Conservation (phyloP, 495 filamentous ascomycete genomes). For the Hypoxylon cercidicola region DNA sequence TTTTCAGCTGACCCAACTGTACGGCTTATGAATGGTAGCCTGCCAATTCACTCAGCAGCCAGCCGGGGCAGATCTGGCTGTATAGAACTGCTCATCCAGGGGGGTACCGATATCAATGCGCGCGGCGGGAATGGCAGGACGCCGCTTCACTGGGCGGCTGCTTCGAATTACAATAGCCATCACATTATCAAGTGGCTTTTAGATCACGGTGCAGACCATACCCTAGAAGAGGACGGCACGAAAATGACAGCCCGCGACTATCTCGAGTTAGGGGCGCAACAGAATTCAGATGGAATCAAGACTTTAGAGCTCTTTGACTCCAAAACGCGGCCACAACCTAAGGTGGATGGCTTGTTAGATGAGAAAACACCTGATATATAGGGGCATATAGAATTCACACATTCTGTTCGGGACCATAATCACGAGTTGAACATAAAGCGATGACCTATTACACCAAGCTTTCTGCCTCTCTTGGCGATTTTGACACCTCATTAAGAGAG, state of each 20-base stretch:
- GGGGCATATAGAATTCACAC: neutral
- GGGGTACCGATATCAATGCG: neutral
- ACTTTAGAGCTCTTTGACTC: neutral
- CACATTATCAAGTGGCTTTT: neutral
- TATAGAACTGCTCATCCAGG: neutral
- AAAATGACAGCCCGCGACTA: conserved; percentile 5
- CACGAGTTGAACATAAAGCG: no score
- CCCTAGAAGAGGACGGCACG: neutral
- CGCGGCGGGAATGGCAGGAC: neutral
- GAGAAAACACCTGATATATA: neutral
- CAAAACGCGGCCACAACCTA: neutral
- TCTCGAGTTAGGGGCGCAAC: neutral
- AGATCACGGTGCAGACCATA: neutral
- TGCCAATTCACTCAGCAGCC: neutral
- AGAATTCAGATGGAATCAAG: neutral
- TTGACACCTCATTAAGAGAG: no score
- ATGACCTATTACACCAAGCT: no score
- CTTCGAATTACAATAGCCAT: neutral
- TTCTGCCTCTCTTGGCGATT: no score
- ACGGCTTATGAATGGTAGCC: neutral
- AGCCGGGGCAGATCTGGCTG: neutral
- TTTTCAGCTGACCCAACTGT: neutral
- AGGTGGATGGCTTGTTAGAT: neutral
- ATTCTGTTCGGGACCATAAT: neutral
- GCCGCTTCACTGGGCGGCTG: neutral